Conservation (phyloP, 805 yeast species). For the Naumovozyma baii region DNA sequence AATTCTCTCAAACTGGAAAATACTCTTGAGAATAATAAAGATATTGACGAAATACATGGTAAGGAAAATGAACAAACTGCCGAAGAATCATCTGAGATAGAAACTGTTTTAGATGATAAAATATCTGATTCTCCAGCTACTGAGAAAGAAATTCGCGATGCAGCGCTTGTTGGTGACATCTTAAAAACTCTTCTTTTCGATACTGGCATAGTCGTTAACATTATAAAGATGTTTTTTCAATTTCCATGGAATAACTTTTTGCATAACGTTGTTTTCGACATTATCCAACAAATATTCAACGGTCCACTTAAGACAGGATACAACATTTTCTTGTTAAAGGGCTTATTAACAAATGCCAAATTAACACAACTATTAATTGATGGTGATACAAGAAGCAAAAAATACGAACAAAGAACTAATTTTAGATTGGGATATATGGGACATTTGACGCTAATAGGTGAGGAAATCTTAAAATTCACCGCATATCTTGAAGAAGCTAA, state of each 20-base stretch:
- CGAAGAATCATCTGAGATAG: constrained; percentile 2
- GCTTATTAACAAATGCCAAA: constrained; percentile 48
- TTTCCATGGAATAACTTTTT: constrained; percentile 80
- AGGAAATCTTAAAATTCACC: constrained; percentile 85
- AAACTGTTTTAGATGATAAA: constrained; percentile 4
- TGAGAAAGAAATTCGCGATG: constrained; percentile 36
- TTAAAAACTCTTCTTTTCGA: constrained; percentile 62
- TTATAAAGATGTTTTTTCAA: constrained; percentile 56
- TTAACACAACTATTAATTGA: constrained; percentile 56
- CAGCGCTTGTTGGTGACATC: constrained; percentile 62
- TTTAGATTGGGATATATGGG: constrained; percentile 94
- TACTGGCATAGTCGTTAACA: constrained; percentile 47
- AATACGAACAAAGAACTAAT: constrained; percentile 49
- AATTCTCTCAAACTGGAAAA: constrained; percentile 2
- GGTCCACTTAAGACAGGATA: constrained; percentile 67
- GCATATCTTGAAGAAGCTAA: constrained; percentile 34
- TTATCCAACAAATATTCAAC: constrained; percentile 72
- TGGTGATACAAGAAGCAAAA: constrained; percentile 52
- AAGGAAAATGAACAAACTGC: constrained; percentile 9
- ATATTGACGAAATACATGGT: background rate
- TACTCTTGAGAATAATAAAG: background rate
- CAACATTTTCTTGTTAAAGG: constrained; percentile 52
- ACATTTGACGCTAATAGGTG: constrained; percentile 84
- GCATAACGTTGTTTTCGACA: constrained; percentile 78
- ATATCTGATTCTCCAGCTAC: constrained; percentile 25